Conservation (phyloP, 805 yeast species). For the Kazachstania martiniae region DNA sequence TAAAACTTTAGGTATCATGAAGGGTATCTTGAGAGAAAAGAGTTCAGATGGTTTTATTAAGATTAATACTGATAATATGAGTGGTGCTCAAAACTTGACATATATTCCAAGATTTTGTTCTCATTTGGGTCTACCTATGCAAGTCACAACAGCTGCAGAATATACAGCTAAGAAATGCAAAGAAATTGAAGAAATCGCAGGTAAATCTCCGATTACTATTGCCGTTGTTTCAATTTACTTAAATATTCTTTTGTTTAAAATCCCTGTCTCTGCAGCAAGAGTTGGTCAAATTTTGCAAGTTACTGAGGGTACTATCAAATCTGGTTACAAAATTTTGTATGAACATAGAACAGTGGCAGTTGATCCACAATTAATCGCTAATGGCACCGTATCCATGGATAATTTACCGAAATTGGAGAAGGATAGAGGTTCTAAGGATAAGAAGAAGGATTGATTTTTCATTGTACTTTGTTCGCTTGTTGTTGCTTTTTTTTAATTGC, state of each 20-base stretch:
- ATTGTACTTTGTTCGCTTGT: too few relatives aligned
- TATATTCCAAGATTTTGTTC: conserved; percentile 94
- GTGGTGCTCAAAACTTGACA: conserved; percentile 86
- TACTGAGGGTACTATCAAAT: conserved; percentile 93
- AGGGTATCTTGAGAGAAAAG: conserved; percentile 46
- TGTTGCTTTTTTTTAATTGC: too few relatives aligned
- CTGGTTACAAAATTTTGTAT: conserved; percentile 73
- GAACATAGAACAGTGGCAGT: conserved; percentile 62
- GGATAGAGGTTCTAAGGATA: conserved; percentile 16
- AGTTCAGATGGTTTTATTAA: conserved; percentile 29
- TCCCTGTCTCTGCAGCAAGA: conserved; percentile 61
- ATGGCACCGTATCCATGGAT: conserved; percentile 22
- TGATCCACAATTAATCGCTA: conserved; percentile 24
- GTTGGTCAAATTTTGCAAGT: conserved; percentile 92
- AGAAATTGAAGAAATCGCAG: conserved; percentile 88
- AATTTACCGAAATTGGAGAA: conserved; percentile 25
- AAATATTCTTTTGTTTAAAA: conserved; percentile 82
- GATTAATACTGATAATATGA: conserved; percentile 36
- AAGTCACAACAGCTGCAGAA: conserved; percentile 86
- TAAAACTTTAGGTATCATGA: conserved; percentile 77
- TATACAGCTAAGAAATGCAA: conserved; percentile 82
- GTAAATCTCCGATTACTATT: conserved; percentile 92
- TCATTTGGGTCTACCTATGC: conserved; percentile 76
- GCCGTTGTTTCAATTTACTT: conserved; percentile 96
- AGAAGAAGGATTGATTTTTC: too few relatives aligned